These are phyloP conservation scores for Zancudomyces culisetae DNA, from an alignment of 371 early-diverging fungal species.

Conservation along the genomic window DNA sequence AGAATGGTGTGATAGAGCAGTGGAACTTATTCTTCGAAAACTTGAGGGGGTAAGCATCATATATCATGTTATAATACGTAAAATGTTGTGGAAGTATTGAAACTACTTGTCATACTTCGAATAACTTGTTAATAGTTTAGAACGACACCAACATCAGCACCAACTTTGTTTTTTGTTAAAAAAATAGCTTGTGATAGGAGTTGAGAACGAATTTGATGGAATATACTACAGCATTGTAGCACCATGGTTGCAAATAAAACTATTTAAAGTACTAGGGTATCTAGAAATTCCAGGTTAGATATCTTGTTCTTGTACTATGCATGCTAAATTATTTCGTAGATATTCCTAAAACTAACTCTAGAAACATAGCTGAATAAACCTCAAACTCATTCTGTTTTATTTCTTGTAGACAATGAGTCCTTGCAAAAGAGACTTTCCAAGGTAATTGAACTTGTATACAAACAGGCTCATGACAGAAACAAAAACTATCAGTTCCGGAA, in stretches of 20 bases:
- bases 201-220: slow-evolving; percentile 66
- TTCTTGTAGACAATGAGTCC: too few species aligned
- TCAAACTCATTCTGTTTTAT: too few species aligned
- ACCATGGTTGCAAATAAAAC: slow-evolving; percentile 94
- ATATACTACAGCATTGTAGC: slow-evolving; percentile 91
- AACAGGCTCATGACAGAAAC: slow-evolving; percentile 65
- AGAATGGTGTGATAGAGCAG: slow-evolving; percentile 50
- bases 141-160: too few species aligned
- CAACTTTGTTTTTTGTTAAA: too few species aligned
- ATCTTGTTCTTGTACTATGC: too few species aligned
- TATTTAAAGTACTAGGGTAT: slow-evolving; percentile 81
- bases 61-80: too few species aligned
- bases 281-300: slow-evolving; percentile 70
- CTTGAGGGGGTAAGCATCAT: slow-evolving; percentile 51
- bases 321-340: too few species aligned
- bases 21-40: slow-evolving; percentile 35
- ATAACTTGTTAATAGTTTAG: too few species aligned
- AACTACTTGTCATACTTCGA: too few species aligned
- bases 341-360: too few species aligned
- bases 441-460: slow-evolving; percentile 59
- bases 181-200: slow-evolving; percentile 54
- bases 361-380: too few species aligned
- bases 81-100: too few species aligned
- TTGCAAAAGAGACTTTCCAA: slow-evolving; percentile 40
- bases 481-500: slow-evolving; percentile 84